Percentiles rank a stretch among this genome's conserved stretches.
Conservation (phyloP, 495 filamentous ascomycete species). For the Aspergillus diversus region DNA sequence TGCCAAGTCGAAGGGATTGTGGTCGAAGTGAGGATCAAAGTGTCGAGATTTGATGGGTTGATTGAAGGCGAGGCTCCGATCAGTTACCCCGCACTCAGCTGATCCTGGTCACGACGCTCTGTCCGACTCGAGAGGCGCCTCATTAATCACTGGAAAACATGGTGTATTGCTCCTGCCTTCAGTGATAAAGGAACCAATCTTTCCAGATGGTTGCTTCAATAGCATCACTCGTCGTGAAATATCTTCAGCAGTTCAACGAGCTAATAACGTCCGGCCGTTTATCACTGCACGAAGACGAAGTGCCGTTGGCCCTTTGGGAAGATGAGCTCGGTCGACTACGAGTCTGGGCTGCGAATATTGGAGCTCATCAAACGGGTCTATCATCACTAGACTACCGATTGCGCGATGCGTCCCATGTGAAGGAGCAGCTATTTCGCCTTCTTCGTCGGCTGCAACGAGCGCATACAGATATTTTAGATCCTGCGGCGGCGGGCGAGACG, state of each 20-base stretch:
- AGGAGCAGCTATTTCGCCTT: conserved; percentile 22
- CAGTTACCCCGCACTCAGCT: too few relatives aligned
- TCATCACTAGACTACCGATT: conserved; percentile 52
- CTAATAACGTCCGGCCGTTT: too few relatives aligned
- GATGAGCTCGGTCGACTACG: conserved; percentile 46
- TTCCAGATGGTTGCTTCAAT: neutral
- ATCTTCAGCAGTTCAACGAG: neutral
- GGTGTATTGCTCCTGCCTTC: too few relatives aligned
- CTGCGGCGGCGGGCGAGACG: neutral
- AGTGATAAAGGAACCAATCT: too few relatives aligned
- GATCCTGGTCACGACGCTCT: too few relatives aligned
- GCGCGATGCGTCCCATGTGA: conserved; percentile 50
- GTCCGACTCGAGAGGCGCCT: too few relatives aligned
- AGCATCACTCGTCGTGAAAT: neutral
- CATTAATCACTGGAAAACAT: too few relatives aligned
- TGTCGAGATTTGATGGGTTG: neutral
- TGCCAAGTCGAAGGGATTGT: neutral
- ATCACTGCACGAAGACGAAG: conserved; percentile 1
- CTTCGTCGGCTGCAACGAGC: conserved; percentile 9
- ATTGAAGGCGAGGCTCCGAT: too few relatives aligned
- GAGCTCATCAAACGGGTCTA: conserved; percentile 42
- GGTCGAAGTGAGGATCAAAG: neutral
- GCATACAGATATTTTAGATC: neutral
- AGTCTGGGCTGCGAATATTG: conserved; percentile 52
- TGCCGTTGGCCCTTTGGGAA: conserved; percentile 21